Evolutionary conservation across 441 rosid species (phyloP), one percentile per base, ranked within the genome.

Genomic region (Brassica hybrid): DNA sequence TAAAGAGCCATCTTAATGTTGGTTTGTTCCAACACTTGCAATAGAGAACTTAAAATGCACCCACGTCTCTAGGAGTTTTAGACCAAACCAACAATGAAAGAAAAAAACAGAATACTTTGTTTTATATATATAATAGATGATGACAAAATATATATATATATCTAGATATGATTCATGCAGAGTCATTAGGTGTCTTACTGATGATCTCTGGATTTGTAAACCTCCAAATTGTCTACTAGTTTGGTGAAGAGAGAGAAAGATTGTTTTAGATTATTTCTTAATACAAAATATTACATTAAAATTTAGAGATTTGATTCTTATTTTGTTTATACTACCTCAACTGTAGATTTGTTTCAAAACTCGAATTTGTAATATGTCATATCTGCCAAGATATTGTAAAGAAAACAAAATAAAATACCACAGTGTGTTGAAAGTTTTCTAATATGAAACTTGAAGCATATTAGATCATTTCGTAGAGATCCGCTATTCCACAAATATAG

Each of bases 31-130:
- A 58, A 45, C 68, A 65, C 75, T 54, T 19, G 56, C 6, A 45
- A 34, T 9, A 36, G 32, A 25, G 32, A 36, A 21, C 57, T 65
- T 65, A 70, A 68, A 71, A 66, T 75, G 54, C 74, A 79, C 65
- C 61, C 83, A 80, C 83, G 83, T 80, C 73, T 75, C 67, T 19
- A 65, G 71, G 73, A 66, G 56, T 66, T 71, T 50, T 80, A 80
- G 27, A 23, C 60, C 79, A 75, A 79, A 75, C 67, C 48, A 75
- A 72, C 54, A 54, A 74, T 52, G 43, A 69, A 74, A 16, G 23
- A 45, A 67, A 16, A 18, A 14, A 59, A 50, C 48, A 54, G 6
- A 69, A 52, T n/a, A 27, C 32, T 13, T 16, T n/a, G 43, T 36
- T 60, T 12, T 25, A 23, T 56, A 56, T 32, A 34, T 48, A 21